Conservation (phyloP, 2,329 filamentous ascomycete genomes). For the Drechslerella dactyloides region DNA sequence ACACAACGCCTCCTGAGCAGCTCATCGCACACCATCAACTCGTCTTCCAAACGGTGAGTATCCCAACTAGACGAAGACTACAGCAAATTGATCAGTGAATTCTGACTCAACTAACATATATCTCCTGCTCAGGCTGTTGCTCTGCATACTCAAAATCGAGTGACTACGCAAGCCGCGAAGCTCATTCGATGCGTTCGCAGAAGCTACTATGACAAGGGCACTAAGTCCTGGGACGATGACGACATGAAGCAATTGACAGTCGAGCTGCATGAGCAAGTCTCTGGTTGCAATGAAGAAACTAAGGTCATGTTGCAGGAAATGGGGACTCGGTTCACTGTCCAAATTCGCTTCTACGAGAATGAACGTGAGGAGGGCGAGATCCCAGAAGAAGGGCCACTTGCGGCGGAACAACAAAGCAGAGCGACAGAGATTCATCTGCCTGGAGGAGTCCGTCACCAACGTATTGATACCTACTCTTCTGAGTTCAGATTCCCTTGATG, state of each 20-base stretch:
- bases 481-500: not conserved
- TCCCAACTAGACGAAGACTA: not conserved
- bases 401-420: not conserved
- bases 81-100: too few species aligned
- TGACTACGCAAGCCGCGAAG: constrained; percentile 21
- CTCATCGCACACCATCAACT: constrained; percentile 20
- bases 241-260: constrained; percentile 2
- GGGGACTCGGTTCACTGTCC: constrained; percentile 36
- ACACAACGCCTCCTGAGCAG: constrained; percentile 12
- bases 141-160: constrained; percentile 28
- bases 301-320: constrained; percentile 38
- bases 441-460: not conserved
- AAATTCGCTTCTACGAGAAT: constrained; percentile 21
- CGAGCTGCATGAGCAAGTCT: constrained; percentile 8
- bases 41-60: constrained; percentile 37
- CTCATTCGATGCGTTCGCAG: constrained; percentile 27
- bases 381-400: not conserved
- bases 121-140: constrained; percentile 15
- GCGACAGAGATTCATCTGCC: not conserved
- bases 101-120: not conserved
- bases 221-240: constrained; percentile 27
- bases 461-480: not conserved
- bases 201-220: constrained; percentile 10
- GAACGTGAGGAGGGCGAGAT: constrained; percentile 7
- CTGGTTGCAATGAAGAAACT: constrained; percentile 20